Conservation (phyloP, 306 rosid genomes). For the Rosa multiflora region DNA sequence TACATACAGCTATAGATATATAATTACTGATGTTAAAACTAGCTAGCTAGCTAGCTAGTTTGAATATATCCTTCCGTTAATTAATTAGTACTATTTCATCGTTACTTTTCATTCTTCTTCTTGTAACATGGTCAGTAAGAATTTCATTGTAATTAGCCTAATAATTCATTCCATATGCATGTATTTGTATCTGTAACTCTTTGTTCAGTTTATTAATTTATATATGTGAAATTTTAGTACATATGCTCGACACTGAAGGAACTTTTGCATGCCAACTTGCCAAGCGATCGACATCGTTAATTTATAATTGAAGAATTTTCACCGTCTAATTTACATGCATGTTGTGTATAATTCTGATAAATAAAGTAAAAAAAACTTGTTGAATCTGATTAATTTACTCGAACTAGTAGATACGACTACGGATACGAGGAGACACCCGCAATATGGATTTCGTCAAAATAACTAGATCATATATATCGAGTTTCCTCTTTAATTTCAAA, state of each 20-base stretch:
- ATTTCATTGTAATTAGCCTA: not conserved
- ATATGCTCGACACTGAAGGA: not conserved
- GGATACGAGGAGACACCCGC: not conserved
- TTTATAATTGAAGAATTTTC: not conserved
- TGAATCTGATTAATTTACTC: too few species aligned
- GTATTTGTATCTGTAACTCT: not conserved
- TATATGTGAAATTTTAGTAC: not conserved
- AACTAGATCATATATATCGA: not conserved
- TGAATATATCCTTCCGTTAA: not conserved
- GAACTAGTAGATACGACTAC: too few species aligned
- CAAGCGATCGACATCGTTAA: too few species aligned
- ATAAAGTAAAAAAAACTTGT: too few species aligned
- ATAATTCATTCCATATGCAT: too few species aligned
- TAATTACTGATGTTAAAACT: not conserved
- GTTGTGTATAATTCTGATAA: too few species aligned
- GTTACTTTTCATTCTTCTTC: not conserved
- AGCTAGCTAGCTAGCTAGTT: not conserved
- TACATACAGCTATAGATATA: not conserved
- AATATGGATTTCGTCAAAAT: not conserved
- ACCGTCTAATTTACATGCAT: not conserved
- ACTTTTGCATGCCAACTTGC: not conserved
- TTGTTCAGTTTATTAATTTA: not conserved
- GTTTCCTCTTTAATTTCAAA: not conserved
- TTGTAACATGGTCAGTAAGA: not conserved
- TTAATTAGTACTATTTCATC: not conserved